Base-by-base conservation (phyloP, 2,329 filamentous ascomycete species). In the Diplodia scrobiculata region DNA sequence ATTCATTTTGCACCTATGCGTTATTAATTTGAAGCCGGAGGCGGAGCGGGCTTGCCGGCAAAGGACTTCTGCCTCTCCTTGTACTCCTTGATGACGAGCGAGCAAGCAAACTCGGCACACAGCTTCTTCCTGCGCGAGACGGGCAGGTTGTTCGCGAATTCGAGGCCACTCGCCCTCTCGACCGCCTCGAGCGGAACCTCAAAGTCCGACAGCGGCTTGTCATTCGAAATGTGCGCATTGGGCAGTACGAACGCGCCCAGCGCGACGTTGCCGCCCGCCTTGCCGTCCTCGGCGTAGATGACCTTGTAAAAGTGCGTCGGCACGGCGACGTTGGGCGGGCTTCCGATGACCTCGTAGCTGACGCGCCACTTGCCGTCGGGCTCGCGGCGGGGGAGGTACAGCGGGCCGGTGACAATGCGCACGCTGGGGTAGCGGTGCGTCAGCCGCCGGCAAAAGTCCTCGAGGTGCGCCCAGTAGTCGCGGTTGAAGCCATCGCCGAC, bases 291-390 rank as follows among this genome's bases (percentile, higher is more conserved):
- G 29, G 91, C 95, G 74, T 95, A 96, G 72, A 99, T 95, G 74
- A 99, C 92, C 83, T 99, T 99, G 86, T 97, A 99, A 81, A 99
- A 99, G 79, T 99, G 95, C 25, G 95, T 99, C 2, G 95, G 95
- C 63, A 99, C 95, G 29, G 95, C 93, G 65, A 99, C 90, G 73
- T 92, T 96, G 7, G 95, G 94, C 70, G 95, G 95, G 75, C 84
- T 90, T 47, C 95, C 95, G 72, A 99, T 97, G 67, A 99, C 90
- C 81, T 99, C 95, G 81, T 99, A 98, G 68, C 84, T 89, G 67
- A 97, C 92, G 71, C 92, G 89, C 92, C 93, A 99, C 82, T 98
- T 98, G 72, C 91, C 90, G 81, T 98, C 95, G 66, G 88, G 84
- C 70, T 97, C 92, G 68, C 88, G 86, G 77, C 90, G 90, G 10